phyloP scores from a whole-genome alignment of 2,329 filamentous ascomycete genomes.

The Cryphonectria nitschkei region DNA sequence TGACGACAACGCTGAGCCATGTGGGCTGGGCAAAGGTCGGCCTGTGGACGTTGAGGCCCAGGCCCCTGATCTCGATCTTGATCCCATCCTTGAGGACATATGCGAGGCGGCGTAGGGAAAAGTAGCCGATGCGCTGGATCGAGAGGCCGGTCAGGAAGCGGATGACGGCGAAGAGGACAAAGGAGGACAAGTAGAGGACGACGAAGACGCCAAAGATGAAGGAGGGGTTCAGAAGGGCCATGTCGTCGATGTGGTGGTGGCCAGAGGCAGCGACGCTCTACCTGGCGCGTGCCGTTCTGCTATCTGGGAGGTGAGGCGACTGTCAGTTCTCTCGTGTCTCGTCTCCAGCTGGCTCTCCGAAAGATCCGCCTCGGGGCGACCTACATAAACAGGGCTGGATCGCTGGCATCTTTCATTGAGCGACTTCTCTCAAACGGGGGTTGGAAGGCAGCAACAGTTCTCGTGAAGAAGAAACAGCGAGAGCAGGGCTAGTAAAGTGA shows the following conservation, averaged over 20 bases:
- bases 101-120: conserved; percentile 86
- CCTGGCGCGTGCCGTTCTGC: conserved; percentile 29
- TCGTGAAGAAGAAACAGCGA: not conserved
- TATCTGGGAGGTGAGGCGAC: conserved; percentile 24
- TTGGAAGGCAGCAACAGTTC: not conserved
- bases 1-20: conserved; percentile 89
- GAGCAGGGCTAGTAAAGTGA: not conserved
- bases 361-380: conserved; percentile 19
- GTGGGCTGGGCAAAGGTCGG: conserved; percentile 97
- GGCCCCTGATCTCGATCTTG: conserved; percentile 83
- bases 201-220: conserved; percentile 86
- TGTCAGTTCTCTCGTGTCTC: conserved; percentile 15
- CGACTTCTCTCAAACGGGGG: conserved; percentile 11
- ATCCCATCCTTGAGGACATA: conserved; percentile 89
- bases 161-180: conserved; percentile 89
- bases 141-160: conserved; percentile 93
- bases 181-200: conserved; percentile 86
- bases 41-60: conserved; percentile 86
- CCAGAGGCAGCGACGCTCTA: conserved; percentile 30
- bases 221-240: conserved; percentile 73
- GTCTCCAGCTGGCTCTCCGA: conserved; percentile 4
- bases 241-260: conserved; percentile 39
- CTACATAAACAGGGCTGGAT: conserved; percentile 28
- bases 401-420: conserved; percentile 28
- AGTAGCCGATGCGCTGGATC: conserved; percentile 92